Percentiles rank a stretch among this genome's conserved stretches.
phyloP scores from a whole-genome alignment of 495 filamentous ascomycete species.

The Paragyromitra xinjiangensis region DNA sequence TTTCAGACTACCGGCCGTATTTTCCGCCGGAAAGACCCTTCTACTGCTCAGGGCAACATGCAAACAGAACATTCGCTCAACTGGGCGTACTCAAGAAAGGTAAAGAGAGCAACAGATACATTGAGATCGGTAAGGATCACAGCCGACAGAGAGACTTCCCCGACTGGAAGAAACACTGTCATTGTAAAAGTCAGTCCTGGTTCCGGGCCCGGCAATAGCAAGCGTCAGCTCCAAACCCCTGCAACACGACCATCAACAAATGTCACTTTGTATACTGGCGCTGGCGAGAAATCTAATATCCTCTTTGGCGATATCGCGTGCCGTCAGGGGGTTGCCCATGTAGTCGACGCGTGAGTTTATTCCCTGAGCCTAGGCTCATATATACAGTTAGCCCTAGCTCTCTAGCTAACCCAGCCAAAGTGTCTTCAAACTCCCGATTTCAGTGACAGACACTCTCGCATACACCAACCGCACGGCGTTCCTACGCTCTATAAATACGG shows the following conservation, averaged over 20 bases:
- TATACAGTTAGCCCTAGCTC: not conserved
- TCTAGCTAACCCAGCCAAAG: constrained; percentile 7
- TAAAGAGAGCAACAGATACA: not conserved
- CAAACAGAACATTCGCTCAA: not conserved
- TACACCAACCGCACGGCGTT: not conserved
- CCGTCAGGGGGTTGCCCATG: not conserved
- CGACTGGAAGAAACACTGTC: constrained; percentile 1
- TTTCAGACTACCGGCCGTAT: not conserved
- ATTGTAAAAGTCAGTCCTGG: not conserved
- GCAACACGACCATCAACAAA: not conserved
- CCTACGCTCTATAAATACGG: not conserved
- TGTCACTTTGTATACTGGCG: constrained; percentile 10
- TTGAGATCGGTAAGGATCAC: not conserved
- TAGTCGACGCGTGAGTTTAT: constrained; percentile 24
- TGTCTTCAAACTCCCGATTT: constrained; percentile 6
- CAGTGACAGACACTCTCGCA: not conserved
- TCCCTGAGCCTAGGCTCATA: not conserved
- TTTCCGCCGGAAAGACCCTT: not conserved
- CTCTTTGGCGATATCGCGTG: constrained; percentile 7
- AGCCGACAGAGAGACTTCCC: not conserved
- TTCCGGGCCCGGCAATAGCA: not conserved
- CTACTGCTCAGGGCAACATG: not conserved
- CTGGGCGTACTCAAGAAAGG: not conserved
- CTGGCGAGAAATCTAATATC: constrained; percentile 3
- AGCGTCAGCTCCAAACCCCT: not conserved